These are phyloP conservation scores for Penicillium paradoxum DNA, from an alignment of 495 filamentous ascomycete species.

Conservation along the genomic window DNA sequence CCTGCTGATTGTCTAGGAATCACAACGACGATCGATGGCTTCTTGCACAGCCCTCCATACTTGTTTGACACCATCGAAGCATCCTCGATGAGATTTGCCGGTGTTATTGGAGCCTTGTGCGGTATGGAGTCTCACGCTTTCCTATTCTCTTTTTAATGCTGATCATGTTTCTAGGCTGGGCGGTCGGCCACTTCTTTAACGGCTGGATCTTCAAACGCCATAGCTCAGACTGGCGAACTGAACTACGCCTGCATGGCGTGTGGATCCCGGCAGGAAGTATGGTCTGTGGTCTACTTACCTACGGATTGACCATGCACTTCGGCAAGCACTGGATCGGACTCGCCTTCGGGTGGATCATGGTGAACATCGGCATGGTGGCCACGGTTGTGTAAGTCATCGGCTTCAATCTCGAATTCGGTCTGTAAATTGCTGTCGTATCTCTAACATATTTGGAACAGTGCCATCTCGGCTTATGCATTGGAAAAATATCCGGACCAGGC, in stretches of 20 bases:
- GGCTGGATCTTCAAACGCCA: conserved; percentile 31
- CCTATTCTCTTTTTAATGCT: neutral
- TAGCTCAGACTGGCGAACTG: conserved; percentile 24
- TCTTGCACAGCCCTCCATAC: conserved; percentile 36
- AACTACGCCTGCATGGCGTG: conserved; percentile 35
- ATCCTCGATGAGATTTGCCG: conserved; percentile 37
- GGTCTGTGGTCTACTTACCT: conserved; percentile 30
- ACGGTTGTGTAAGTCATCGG: conserved; percentile 29
- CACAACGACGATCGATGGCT: conserved; percentile 35
- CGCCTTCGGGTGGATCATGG: conserved; percentile 39
- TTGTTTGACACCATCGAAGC: conserved; percentile 33
- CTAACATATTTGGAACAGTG: conserved; percentile 13
- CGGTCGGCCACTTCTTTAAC: conserved; percentile 35
- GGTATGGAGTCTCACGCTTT: conserved; percentile 15
- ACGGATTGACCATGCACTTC: conserved; percentile 33
- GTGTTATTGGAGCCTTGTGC: conserved; percentile 30
- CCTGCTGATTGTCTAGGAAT: conserved; percentile 20
- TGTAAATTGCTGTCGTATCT: neutral
- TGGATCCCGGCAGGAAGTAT: conserved; percentile 32
- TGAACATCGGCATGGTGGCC: conserved; percentile 35
- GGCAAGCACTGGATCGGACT: conserved; percentile 36
- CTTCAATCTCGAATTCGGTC: neutral
- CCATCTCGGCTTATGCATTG: conserved; percentile 36
- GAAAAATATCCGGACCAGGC: conserved; percentile 42
- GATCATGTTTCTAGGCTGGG: conserved; percentile 19